Percentiles rank a stretch among this genome's conserved stretches.
Evolutionary conservation across 2,329 filamentous ascomycete species (phyloP).

Genomic region (Bimuria novae-zelandiae): DNA sequence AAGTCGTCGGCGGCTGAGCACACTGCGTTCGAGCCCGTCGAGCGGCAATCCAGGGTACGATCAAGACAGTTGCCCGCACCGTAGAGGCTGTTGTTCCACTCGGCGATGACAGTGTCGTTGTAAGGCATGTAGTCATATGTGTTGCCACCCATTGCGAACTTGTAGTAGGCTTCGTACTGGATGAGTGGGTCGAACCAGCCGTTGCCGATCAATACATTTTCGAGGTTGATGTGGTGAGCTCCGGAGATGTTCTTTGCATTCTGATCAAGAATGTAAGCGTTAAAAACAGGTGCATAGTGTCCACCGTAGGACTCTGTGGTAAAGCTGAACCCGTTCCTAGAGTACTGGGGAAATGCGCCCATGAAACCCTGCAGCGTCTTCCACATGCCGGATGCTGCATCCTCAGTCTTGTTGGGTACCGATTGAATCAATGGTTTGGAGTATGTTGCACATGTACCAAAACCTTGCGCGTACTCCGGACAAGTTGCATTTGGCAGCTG

Average conservation of each 20-base stretch:
- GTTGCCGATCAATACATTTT: constrained; percentile 61
- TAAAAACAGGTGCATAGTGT: constrained; percentile 63
- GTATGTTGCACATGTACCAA: constrained; percentile 60
- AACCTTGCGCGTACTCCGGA: constrained; percentile 53
- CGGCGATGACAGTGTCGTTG: constrained; percentile 54
- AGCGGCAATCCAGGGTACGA: constrained; percentile 60
- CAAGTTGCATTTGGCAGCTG: constrained; percentile 54
- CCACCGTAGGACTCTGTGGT: constrained; percentile 63
- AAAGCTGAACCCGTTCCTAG: constrained; percentile 58
- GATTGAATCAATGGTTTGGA: constrained; percentile 56
- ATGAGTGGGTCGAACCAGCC: constrained; percentile 63
- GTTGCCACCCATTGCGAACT: constrained; percentile 61
- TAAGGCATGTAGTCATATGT: constrained; percentile 61
- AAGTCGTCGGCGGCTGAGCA: constrained; percentile 61
- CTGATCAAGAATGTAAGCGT: constrained; percentile 54
- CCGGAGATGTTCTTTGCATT: constrained; percentile 51
- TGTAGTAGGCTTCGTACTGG: constrained; percentile 63
- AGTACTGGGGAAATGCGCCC: constrained; percentile 59
- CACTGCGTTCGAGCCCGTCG: constrained; percentile 55
- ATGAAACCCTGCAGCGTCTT: constrained; percentile 66
- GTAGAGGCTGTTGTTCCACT: constrained; percentile 65
- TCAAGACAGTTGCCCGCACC: constrained; percentile 65
- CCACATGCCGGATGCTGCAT: constrained; percentile 64
- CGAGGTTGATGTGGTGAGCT: constrained; percentile 54
- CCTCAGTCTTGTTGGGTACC: constrained; percentile 58